A percentile compares a stretch with the other conserved stretches of the same genome.
Conservation (phyloP, 2,329 filamentous ascomycete species). For the Ophiostoma perfectum region DNA sequence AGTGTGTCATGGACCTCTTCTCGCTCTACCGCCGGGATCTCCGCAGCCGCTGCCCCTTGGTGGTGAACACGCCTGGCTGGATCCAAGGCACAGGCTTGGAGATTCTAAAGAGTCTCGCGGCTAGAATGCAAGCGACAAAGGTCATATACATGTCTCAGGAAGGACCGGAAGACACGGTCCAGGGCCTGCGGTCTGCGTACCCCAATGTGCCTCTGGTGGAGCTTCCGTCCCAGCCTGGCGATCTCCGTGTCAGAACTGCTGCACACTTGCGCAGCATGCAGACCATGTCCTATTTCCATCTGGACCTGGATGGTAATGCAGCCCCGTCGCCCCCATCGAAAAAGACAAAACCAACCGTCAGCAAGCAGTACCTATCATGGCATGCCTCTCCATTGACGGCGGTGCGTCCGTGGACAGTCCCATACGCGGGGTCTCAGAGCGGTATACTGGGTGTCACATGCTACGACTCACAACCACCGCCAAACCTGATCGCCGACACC, state of each 20-base stretch:
- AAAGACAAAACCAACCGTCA: neutral
- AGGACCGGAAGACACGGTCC: constrained; percentile 53
- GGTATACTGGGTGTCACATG: constrained; percentile 62
- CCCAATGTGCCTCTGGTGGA: constrained; percentile 40
- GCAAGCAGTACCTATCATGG: constrained; percentile 38
- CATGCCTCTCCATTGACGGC: constrained; percentile 50
- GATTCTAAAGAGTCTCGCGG: constrained; percentile 54
- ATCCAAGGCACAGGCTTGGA: constrained; percentile 65
- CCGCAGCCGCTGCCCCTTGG: constrained; percentile 46
- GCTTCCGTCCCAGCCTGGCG: constrained; percentile 56
- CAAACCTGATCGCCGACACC: constrained; percentile 55
- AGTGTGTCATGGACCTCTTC: constrained; percentile 59
- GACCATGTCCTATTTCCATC: constrained; percentile 73
- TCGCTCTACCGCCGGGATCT: constrained; percentile 48
- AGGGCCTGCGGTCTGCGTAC: constrained; percentile 45
- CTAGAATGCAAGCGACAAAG: constrained; percentile 50
- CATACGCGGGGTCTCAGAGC: constrained; percentile 46
- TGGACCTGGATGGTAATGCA: constrained; percentile 26
- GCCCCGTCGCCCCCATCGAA: neutral
- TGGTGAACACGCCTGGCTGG: constrained; percentile 73
- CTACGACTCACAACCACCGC: constrained; percentile 59
- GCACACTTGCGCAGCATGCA: constrained; percentile 68
- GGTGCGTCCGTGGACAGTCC: constrained; percentile 56
- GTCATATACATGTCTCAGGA: constrained; percentile 65
- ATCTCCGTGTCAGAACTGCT: constrained; percentile 53